Evolutionary conservation across 2,329 filamentous ascomycete genomes (phyloP).

Genomic region (Microascus cirrosus): DNA sequence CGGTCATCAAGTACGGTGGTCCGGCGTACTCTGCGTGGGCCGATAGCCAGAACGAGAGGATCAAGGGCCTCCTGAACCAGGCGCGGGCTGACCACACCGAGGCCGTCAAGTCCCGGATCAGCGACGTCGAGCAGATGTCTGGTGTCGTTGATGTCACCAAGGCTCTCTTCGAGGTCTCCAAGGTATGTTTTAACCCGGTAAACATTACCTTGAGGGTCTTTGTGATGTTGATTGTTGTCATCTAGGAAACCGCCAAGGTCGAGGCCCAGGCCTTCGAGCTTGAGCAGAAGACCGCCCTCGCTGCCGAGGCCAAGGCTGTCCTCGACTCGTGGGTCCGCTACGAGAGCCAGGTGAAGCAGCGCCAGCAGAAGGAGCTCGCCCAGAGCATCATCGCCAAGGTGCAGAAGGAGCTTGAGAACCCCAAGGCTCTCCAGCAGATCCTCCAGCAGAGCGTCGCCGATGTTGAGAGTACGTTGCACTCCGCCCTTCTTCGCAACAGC

Average conservation of each 20-base stretch:
- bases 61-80: constrained; percentile 89
- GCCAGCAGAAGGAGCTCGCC: constrained; percentile 94
- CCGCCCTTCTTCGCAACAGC: constrained; percentile 2
- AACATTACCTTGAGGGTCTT: not conserved
- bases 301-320: constrained; percentile 85
- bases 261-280: constrained; percentile 95
- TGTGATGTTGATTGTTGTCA: not conserved
- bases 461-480: constrained; percentile 65
- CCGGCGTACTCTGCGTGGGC: constrained; percentile 92
- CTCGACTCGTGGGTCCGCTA: constrained; percentile 99
- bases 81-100: constrained; percentile 90
- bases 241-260: constrained; percentile 86
- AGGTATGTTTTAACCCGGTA: constrained; percentile 49
- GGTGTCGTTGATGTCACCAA: constrained; percentile 95
- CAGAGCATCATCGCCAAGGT: constrained; percentile 93
- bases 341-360: constrained; percentile 96
- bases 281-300: constrained; percentile 89
- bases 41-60: constrained; percentile 76
- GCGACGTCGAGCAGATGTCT: constrained; percentile 87
- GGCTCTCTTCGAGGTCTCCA: constrained; percentile 92
- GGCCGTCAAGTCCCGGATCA: constrained; percentile 89
- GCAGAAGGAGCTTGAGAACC: constrained; percentile 96
- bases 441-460: constrained; percentile 92
- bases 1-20: constrained; percentile 85
- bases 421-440: constrained; percentile 94